Percentiles rank a stretch among this genome's conserved stretches.
phyloP scores from a whole-genome alignment of 306 rosid species.

The Vicia sativa region DNA sequence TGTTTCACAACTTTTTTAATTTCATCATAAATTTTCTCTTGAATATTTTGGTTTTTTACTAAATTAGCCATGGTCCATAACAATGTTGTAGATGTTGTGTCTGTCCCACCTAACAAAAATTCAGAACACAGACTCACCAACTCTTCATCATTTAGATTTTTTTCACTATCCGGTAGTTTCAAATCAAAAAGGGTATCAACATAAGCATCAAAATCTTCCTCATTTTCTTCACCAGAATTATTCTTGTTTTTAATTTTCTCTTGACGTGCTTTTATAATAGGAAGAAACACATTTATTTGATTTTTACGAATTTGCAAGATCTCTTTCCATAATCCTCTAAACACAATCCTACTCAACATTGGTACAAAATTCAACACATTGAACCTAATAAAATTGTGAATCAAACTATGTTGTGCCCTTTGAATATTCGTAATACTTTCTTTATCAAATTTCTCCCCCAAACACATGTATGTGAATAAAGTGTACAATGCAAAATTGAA shows the following conservation, averaged over 20 bases:
- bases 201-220: slow-evolving; percentile 38
- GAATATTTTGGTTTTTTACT: slow-evolving; percentile 52
- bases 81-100: slow-evolving; percentile 52
- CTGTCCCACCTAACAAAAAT: slow-evolving; percentile 56
- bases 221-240: neutral
- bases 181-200: slow-evolving; percentile 55
- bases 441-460: slow-evolving; percentile 49
- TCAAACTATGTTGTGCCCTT: slow-evolving; percentile 31
- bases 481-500: slow-evolving; percentile 40
- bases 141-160: slow-evolving; percentile 42
- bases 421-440: slow-evolving; percentile 24
- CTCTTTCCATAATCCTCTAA: slow-evolving; percentile 47
- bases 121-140: slow-evolving; percentile 55
- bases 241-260: slow-evolving; percentile 15
- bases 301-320: slow-evolving; percentile 40
- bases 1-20: slow-evolving; percentile 39
- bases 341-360: slow-evolving; percentile 44
- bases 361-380: slow-evolving; percentile 54
- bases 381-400: slow-evolving; percentile 45
- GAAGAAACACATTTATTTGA: slow-evolving; percentile 43
- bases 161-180: slow-evolving; percentile 38
- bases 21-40: slow-evolving; percentile 50
- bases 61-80: slow-evolving; percentile 59
- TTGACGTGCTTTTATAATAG: slow-evolving; percentile 52
- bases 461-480: slow-evolving; percentile 44